Conservation (phyloP, 345 rosid species). For the Sonneratia alba region DNA sequence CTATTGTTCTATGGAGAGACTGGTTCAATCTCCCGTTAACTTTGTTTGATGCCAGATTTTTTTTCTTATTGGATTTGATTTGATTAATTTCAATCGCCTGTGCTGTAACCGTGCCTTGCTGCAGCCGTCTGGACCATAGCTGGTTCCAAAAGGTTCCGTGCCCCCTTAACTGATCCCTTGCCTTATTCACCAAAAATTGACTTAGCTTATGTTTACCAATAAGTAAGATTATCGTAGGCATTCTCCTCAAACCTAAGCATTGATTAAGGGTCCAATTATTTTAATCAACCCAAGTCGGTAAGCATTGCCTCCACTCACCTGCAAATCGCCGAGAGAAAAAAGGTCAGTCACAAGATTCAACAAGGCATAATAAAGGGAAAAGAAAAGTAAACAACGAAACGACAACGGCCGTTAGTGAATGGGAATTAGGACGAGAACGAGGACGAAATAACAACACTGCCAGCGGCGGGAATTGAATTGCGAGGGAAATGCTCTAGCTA, state of each 20-base stretch:
- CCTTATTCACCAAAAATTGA: too few relatives aligned
- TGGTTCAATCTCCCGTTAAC: neutral
- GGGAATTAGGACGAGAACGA: neutral
- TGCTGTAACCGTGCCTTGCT: neutral
- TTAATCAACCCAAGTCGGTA: too few relatives aligned
- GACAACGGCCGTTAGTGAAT: neutral
- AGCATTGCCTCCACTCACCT: neutral
- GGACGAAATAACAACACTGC: neutral
- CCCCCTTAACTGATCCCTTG: too few relatives aligned
- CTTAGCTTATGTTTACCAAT: too few relatives aligned
- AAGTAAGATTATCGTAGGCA: too few relatives aligned
- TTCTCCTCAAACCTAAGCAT: too few relatives aligned
- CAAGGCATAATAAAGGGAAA: neutral
- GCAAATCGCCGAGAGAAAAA: neutral
- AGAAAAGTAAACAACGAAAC: neutral
- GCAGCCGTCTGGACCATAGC: neutral
- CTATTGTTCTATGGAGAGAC: neutral
- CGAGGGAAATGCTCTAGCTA: neutral
- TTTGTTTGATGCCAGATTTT: neutral
- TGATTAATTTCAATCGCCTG: neutral
- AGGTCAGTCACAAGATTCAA: neutral
- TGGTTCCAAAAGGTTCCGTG: neutral
- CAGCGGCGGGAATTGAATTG: neutral
- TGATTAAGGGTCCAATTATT: too few relatives aligned
- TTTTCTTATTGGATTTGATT: neutral